Evolutionary conservation across 2,329 filamentous ascomycete species (phyloP).

Genomic region (Tolypocladium ovalisporum): DNA sequence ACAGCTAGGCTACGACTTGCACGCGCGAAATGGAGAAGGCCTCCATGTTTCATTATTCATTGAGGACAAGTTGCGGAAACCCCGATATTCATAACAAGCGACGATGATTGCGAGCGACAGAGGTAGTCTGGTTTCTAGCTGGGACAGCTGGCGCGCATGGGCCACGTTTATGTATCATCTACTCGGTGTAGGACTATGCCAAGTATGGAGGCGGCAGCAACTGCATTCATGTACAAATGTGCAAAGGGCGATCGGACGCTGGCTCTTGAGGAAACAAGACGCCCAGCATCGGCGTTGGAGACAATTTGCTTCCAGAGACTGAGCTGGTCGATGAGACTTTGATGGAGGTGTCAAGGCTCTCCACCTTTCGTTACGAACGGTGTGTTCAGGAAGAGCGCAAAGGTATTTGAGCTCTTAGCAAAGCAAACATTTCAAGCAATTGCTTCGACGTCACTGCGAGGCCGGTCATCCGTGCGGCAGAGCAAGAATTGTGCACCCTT

Average conservation of each 20-base stretch:
- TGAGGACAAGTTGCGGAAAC: neutral
- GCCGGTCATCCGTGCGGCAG: neutral
- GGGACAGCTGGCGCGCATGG: slow-evolving; percentile 1
- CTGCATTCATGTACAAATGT: neutral
- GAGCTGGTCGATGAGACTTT: neutral
- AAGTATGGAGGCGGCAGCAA: neutral
- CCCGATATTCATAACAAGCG: neutral
- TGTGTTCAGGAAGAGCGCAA: neutral
- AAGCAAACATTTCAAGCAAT: neutral
- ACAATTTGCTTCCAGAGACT: neutral
- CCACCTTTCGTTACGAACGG: neutral
- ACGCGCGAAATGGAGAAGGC: neutral
- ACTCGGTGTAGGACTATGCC: slow-evolving; percentile 1
- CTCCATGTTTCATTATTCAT: neutral
- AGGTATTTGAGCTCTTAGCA: neutral
- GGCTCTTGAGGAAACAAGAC: neutral
- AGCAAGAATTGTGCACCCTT: neutral
- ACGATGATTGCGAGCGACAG: neutral
- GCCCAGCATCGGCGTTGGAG: neutral
- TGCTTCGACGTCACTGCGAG: neutral
- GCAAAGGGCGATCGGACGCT: neutral
- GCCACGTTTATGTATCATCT: slow-evolving; percentile 3
- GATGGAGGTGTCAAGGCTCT: neutral
- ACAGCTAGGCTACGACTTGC: neutral
- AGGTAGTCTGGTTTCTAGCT: neutral